Base-by-base conservation (phyloP, 352 stramenopile species). In the Globisporangium iwayamae region DNA sequence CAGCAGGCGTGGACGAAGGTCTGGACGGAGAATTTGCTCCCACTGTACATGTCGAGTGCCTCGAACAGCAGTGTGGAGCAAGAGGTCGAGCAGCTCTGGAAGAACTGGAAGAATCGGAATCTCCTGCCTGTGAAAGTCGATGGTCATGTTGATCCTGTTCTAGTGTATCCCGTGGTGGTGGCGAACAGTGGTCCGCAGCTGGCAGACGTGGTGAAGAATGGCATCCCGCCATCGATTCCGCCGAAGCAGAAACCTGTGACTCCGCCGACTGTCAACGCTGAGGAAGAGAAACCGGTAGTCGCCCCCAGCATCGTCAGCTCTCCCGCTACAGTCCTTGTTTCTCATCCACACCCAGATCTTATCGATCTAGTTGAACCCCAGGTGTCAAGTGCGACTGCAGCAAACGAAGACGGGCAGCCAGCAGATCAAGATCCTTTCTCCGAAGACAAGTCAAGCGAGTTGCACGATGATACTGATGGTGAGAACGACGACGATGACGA, bases 61-160 rank as follows among this genome's bases (percentile, higher is more conserved):
- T 58, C 47, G 38, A 30, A 25, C 20, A 39, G 11, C 20, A 39
- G 11, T 51, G 22, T 65, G 16, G 39, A 66, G 28, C 47, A 62
- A 14, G 63, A 72, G 38, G 63, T 57, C 6, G 63, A 70, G 8
- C 20, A 58, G 43, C 56, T 67, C 10, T 66, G 56, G 65, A 32
- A 48, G 28, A 36, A 50, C 18, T 72, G 66, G 66, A 48, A 10
- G 13, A 65, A 45, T 18, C 10, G 52, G 10, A 58, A 58, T 20
- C 4, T 34, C 4, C 52, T 46, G 14, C 32, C 52, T 25, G 16
- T 43, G n/a, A 43, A 32, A 45, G n/a, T 18, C 9, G 5, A 13
- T 36, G 18, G 25, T 28, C 25, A 36, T 13, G 13, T 11, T 43
- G 20, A 18, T 20, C 16, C 32, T 10, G 28, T 41, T 46, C 30